These are phyloP conservation scores for Lanmaoa rubissima DNA, from an alignment of 768 basidiomycete genomes.

Conservation along the genomic window DNA sequence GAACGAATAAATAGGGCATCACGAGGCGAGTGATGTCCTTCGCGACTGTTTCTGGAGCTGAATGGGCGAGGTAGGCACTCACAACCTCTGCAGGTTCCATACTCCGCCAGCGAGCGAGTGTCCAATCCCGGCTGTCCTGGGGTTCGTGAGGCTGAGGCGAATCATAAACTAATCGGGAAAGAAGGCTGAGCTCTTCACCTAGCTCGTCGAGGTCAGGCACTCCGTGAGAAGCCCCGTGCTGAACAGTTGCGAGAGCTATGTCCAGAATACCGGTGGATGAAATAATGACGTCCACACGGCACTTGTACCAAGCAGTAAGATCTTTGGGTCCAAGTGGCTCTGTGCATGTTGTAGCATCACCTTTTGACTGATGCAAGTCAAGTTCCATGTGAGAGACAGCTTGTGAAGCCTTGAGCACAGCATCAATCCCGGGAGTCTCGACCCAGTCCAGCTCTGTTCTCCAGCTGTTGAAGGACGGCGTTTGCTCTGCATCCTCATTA, in stretches of 20 bases:
- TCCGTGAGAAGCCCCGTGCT: conserved; percentile 82
- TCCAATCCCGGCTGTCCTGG: conserved; percentile 62
- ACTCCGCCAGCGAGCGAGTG: conserved; percentile 66
- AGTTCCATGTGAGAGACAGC: conserved; percentile 9
- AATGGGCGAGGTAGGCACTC: conserved; percentile 70
- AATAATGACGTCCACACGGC: conserved; percentile 61
- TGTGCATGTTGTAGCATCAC: conserved; percentile 2
- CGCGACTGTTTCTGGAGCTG: conserved; percentile 63
- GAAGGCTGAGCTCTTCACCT: conserved; percentile 88
- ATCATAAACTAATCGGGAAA: conserved; percentile 88
- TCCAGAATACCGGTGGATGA: conserved; percentile 72
- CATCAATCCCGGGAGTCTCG: conserved; percentile 45
- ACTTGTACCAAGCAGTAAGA: conserved; percentile 74
- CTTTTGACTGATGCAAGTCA: conserved; percentile 11
- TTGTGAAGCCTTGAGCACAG: conserved; percentile 37
- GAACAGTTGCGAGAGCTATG: conserved; percentile 72
- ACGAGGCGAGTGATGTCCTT: conserved; percentile 74
- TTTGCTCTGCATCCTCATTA: conserved; percentile 43
- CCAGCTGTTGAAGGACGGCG: conserved; percentile 39
- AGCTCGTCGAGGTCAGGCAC: conserved; percentile 77
- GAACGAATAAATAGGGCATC: conserved; percentile 89
- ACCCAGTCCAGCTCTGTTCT: conserved; percentile 57
- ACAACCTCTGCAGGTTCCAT: conserved; percentile 68
- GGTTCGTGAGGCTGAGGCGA: conserved; percentile 45
- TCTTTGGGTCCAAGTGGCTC: conserved; percentile 26